A percentile compares a stretch with the other conserved stretches of the same genome.
phyloP scores from a whole-genome alignment of 2,329 filamentous ascomycete species.

The Pseudogymnoascus sp. region DNA sequence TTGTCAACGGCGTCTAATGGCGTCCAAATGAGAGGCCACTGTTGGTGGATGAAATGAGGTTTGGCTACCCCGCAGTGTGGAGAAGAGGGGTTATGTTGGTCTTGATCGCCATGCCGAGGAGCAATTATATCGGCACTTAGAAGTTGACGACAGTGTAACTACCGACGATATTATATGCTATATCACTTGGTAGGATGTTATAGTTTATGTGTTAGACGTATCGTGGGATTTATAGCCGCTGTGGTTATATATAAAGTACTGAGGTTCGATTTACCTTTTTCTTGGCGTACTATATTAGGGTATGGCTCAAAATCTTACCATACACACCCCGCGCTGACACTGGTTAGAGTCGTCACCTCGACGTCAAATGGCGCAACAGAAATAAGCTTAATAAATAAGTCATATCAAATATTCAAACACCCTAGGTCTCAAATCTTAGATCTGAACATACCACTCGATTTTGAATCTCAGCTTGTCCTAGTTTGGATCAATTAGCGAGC shows the following conservation, averaged over 20 bases:
- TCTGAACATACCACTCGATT: neutral
- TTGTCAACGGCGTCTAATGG: neutral
- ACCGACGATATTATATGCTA: neutral
- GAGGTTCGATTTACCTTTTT: constrained; percentile 1
- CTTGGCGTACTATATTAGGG: constrained; percentile 1
- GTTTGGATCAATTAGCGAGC: neutral
- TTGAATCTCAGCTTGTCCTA: neutral
- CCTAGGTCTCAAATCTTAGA: neutral
- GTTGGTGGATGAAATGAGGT: neutral
- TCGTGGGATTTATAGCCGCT: neutral
- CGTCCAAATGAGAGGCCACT: neutral
- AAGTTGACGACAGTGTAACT: neutral
- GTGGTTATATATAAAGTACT: neutral
- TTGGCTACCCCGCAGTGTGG: neutral
- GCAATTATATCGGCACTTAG: neutral
- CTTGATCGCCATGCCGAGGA: constrained; percentile 12
- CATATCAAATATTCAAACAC: neutral
- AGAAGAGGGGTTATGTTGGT: constrained; percentile 12
- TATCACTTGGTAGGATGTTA: neutral
- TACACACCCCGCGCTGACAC: neutral
- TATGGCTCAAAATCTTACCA: neutral
- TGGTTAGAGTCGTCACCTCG: neutral
- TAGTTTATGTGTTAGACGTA: neutral
- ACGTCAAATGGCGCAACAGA: neutral
- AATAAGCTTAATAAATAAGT: neutral